phyloP scores from a whole-genome alignment of 139 green algal species.

The Chlorella vulgaris region DNA sequence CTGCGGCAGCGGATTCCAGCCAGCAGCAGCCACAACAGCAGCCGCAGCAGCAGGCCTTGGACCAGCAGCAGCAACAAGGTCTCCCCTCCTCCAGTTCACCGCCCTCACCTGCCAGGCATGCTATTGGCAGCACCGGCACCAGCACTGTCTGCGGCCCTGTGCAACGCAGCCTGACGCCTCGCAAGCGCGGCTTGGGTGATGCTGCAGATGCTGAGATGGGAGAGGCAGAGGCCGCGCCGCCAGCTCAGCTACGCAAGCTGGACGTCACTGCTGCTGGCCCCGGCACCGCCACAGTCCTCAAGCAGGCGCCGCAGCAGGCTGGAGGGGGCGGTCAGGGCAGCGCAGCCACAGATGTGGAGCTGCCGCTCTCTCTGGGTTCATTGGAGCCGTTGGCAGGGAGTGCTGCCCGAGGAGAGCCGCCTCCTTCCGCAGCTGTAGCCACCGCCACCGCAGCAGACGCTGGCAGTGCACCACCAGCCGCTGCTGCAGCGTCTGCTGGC shows the following conservation, averaged over 20 bases:
- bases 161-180: not conserved
- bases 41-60: not conserved
- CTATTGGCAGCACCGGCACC: not conserved
- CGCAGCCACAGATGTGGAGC: not conserved
- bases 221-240: not conserved
- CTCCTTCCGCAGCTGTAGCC: no score
- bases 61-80: constrained; percentile 5
- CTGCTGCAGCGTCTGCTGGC: not conserved
- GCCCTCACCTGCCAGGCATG: not conserved
- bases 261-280: not conserved
- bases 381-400: not conserved
- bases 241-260: not conserved
- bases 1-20: not conserved
- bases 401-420: not conserved
- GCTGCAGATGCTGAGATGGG: not conserved
- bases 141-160: not conserved
- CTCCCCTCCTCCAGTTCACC: not conserved
- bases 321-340: not conserved
- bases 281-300: not conserved
- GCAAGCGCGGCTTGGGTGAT: not conserved
- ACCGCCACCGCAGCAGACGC: not conserved
- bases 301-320: not conserved
- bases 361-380: constrained; percentile 16
- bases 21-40: not conserved
- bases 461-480: not conserved